These are phyloP conservation scores for Suillus lakei DNA, from an alignment of 768 basidiomycete species.

Conservation along the genomic window DNA sequence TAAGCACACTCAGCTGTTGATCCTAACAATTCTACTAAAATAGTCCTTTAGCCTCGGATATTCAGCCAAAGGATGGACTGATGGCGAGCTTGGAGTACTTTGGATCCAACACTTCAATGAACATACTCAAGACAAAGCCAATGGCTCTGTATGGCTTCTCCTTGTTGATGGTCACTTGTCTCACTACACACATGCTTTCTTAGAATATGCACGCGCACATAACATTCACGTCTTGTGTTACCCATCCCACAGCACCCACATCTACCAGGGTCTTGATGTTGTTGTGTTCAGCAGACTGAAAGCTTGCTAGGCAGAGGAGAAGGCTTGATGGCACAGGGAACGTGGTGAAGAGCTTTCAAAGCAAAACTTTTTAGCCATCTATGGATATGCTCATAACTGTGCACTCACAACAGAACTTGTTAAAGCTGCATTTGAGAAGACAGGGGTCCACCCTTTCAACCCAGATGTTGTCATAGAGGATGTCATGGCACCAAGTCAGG, in stretches of 20 bases:
- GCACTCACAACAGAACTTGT: slow-evolving; percentile 34
- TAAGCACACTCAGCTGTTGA: slow-evolving; percentile 27
- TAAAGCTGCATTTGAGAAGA: slow-evolving; percentile 28
- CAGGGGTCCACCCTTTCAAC: slow-evolving; percentile 31
- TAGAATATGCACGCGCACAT: slow-evolving; percentile 29
- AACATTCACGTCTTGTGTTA: slow-evolving; percentile 42
- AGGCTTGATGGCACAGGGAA: slow-evolving; percentile 38
- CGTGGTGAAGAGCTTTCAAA: slow-evolving; percentile 27
- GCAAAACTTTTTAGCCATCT: slow-evolving; percentile 43
- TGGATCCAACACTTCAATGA: slow-evolving; percentile 47
- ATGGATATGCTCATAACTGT: slow-evolving; percentile 33
- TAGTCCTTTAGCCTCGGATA: slow-evolving; percentile 28
- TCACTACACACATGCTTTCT: slow-evolving; percentile 33
- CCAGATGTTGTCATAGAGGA: slow-evolving; percentile 20
- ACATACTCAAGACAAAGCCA: background rate
- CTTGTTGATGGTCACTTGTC: background rate
- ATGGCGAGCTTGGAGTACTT: slow-evolving; percentile 39
- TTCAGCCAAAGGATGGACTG: slow-evolving; percentile 40
- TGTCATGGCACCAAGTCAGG: slow-evolving; percentile 26
- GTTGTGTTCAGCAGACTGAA: slow-evolving; percentile 39
- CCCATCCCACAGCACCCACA: slow-evolving; percentile 49
- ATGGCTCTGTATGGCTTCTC: background rate
- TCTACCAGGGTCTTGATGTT: slow-evolving; percentile 49
- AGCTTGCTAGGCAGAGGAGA: slow-evolving; percentile 25
- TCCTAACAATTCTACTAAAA: slow-evolving; percentile 17